A percentile compares a stretch with the other conserved stretches of the same genome.
Evolutionary conservation across 441 rosid species (phyloP).

Genomic region (Dalechampia spathulata): DNA sequence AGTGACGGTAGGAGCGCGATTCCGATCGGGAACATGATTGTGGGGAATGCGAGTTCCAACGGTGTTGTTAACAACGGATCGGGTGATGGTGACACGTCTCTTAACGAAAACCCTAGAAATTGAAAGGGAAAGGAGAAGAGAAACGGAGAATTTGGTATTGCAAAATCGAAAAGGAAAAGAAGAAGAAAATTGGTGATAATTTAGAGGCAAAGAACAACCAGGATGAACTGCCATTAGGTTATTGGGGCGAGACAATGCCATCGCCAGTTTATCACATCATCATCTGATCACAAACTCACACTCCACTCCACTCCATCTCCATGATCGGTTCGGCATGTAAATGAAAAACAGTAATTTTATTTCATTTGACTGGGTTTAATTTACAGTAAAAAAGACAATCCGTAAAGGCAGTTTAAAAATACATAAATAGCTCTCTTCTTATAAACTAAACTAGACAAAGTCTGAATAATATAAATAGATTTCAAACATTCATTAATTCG

Average conservation of each 20-base stretch:
- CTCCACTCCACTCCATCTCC: too few relatives aligned
- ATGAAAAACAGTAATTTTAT: too few relatives aligned
- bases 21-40: constrained; percentile 30
- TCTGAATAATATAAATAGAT: too few relatives aligned
- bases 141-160: not conserved
- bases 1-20: constrained; percentile 17
- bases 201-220: constrained; percentile 15
- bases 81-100: not conserved
- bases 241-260: constrained; percentile 25
- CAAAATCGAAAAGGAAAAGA: not conserved
- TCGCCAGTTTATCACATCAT: constrained; percentile 11
- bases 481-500: too few relatives aligned
- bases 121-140: constrained; percentile 5
- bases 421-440: too few relatives aligned
- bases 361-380: too few relatives aligned
- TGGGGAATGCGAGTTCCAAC: constrained; percentile 40
- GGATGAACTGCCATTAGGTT: constrained; percentile 18
- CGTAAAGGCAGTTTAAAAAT: too few relatives aligned
- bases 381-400: too few relatives aligned
- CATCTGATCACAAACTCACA: too few relatives aligned
- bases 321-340: too few relatives aligned
- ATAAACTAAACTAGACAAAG: too few relatives aligned
- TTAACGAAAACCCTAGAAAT: constrained; percentile 18
- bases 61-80: constrained; percentile 1
- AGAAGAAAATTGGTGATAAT: not conserved